phyloP scores from a whole-genome alignment of 2,329 filamentous ascomycete species.

The Fragosphaeria purpurea region DNA sequence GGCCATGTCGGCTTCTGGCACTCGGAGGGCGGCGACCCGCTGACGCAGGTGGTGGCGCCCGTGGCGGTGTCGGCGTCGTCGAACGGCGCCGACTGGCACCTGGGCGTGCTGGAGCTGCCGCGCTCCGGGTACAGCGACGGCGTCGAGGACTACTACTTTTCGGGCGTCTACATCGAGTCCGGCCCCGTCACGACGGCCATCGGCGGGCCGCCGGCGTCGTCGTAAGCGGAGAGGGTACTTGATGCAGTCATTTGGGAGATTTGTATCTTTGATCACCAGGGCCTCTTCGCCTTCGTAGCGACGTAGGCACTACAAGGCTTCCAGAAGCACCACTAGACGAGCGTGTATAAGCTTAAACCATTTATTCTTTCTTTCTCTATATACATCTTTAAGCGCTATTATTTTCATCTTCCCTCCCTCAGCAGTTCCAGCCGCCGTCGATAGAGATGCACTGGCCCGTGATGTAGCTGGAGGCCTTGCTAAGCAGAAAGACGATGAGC shows the following conservation, averaged over 20 bases:
- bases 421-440: conserved; percentile 5
- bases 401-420: no score
- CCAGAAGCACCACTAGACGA: no score
- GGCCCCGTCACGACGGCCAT: conserved; percentile 27
- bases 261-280: no score
- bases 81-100: conserved; percentile 63
- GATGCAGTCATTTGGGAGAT: no score
- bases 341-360: no score
- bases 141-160: conserved; percentile 61
- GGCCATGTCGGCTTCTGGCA: conserved; percentile 60
- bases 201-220: conserved; percentile 13
- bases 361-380: no score
- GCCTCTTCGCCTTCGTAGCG: no score
- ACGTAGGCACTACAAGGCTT: no score
- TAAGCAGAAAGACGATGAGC: neutral
- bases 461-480: conserved; percentile 2
- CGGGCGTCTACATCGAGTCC: conserved; percentile 59
- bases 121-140: conserved; percentile 41
- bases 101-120: conserved; percentile 58
- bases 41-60: conserved; percentile 49
- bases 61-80: conserved; percentile 51
- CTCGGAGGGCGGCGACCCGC: conserved; percentile 48
- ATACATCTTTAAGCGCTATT: no score
- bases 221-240: no score
- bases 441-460: conserved; percentile 5